A percentile compares a stretch with the other conserved stretches of the same genome.
Evolutionary conservation across 495 filamentous ascomycete genomes (phyloP).

Genomic region (Friedmanniomyces simplex): DNA sequence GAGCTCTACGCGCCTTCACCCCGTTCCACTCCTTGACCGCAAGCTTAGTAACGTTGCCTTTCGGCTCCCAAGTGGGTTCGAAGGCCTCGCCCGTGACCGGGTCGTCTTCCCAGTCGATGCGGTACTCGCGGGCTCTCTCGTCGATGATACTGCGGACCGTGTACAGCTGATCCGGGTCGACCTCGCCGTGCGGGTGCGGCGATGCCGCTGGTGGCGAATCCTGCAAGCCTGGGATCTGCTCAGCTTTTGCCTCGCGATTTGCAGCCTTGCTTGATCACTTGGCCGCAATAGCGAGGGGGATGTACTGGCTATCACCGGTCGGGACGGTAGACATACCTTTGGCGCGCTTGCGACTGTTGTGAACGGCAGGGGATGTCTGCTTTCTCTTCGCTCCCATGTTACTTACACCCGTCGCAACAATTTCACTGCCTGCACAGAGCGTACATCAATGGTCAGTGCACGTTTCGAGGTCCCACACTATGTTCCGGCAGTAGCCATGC

Average conservation of each 20-base stretch:
- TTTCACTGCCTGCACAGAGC: not conserved
- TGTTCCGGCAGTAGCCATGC: not conserved
- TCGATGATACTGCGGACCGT: constrained; percentile 15
- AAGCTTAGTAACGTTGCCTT: constrained; percentile 12
- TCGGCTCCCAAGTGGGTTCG: constrained; percentile 23
- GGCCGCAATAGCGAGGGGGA: too few species aligned
- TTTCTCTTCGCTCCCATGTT: constrained; percentile 17
- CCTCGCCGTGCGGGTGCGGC: constrained; percentile 15
- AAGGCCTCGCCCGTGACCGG: constrained; percentile 16
- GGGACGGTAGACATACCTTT: constrained; percentile 3
- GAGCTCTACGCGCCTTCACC: not conserved
- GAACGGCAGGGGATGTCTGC: not conserved
- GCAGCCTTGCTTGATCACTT: too few species aligned
- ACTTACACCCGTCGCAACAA: not conserved
- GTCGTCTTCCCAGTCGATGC: constrained; percentile 23
- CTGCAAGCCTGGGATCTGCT: not conserved
- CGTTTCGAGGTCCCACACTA: not conserved
- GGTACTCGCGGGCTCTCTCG: constrained; percentile 14
- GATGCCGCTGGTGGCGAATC: not conserved
- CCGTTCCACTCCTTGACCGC: constrained; percentile 17
- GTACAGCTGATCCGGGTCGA: constrained; percentile 8
- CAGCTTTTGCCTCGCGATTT: too few species aligned
- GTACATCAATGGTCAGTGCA: not conserved
- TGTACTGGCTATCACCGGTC: too few species aligned
- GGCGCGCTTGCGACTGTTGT: constrained; percentile 1